Conservation (phyloP, 495 filamentous ascomycete genomes). For the Penicillium flavigenum region DNA sequence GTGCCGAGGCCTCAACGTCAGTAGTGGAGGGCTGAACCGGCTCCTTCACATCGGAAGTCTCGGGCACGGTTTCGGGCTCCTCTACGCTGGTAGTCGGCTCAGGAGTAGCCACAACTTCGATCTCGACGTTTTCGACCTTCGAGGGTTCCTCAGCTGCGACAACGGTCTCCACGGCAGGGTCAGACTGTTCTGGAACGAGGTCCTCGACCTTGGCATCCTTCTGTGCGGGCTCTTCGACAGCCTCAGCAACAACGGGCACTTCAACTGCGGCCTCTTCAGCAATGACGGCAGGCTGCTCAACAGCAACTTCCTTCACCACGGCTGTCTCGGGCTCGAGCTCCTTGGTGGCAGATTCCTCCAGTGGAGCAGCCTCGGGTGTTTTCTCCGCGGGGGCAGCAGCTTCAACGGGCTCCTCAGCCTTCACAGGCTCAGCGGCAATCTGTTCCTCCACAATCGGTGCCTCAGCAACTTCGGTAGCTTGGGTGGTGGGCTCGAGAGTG, state of each 20-base stretch:
- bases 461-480: constrained; percentile 9
- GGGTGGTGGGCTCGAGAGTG: constrained; percentile 3
- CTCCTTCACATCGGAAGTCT: constrained; percentile 15
- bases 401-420: constrained; percentile 5
- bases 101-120: neutral
- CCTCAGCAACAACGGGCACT: constrained; percentile 11
- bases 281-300: constrained; percentile 6
- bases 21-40: constrained; percentile 7
- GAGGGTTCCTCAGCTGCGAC: neutral
- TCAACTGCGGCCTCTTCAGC: neutral
- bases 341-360: constrained; percentile 8
- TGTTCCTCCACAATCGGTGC: constrained; percentile 9
- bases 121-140: neutral
- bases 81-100: constrained; percentile 1
- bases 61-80: constrained; percentile 1
- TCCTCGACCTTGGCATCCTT: constrained; percentile 13
- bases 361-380: neutral
- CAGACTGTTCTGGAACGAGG: constrained; percentile 6
- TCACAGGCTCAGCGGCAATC: constrained; percentile 5
- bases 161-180: neutral
- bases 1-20: constrained; percentile 7
- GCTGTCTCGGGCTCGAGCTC: constrained; percentile 13
- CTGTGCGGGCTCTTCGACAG: constrained; percentile 9
- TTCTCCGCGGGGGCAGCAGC: constrained; percentile 5
- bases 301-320: constrained; percentile 8